phyloP scores from a whole-genome alignment of 805 yeast species.

The Ogataea paradorogensis region DNA sequence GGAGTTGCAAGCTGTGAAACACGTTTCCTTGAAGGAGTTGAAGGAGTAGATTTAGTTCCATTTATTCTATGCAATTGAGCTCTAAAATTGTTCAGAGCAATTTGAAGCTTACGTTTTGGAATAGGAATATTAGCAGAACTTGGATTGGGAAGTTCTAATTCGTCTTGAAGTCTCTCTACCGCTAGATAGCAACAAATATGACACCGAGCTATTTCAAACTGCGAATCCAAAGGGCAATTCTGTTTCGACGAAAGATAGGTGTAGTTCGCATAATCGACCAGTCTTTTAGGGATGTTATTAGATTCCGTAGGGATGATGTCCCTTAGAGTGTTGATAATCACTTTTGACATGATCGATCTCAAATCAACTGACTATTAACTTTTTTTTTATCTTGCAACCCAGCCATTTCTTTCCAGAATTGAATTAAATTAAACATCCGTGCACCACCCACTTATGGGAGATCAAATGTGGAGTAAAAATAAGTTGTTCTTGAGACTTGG shows the following conservation, averaged over 20 bases:
- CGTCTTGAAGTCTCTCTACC: slow-evolving; percentile 44
- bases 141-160: slow-evolving; percentile 48
- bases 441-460: too few species aligned
- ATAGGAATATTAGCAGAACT: slow-evolving; percentile 53
- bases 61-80: slow-evolving; percentile 30
- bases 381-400: slow-evolving; percentile 4
- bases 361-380: background rate
- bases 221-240: slow-evolving; percentile 43
- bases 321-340: slow-evolving; percentile 37
- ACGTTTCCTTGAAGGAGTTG: slow-evolving; percentile 29
- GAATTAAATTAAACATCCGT: slow-evolving; percentile 10
- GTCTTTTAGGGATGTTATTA: slow-evolving; percentile 41
- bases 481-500: background rate
- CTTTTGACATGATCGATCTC: slow-evolving; percentile 28
- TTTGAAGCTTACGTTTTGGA: slow-evolving; percentile 41
- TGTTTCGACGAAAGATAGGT: slow-evolving; percentile 54
- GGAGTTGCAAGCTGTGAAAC: slow-evolving; percentile 13
- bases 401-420: slow-evolving; percentile 12
- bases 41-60: background rate
- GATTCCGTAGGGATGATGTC: slow-evolving; percentile 51
- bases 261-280: slow-evolving; percentile 41
- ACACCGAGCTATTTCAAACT: slow-evolving; percentile 61
- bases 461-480: slow-evolving; percentile 8
- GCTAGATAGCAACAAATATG: slow-evolving; percentile 68
- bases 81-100: slow-evolving; percentile 45